Evolutionary conservation across 2,329 filamentous ascomycete genomes (phyloP).

Genomic region (Curvularia verruculosa): DNA sequence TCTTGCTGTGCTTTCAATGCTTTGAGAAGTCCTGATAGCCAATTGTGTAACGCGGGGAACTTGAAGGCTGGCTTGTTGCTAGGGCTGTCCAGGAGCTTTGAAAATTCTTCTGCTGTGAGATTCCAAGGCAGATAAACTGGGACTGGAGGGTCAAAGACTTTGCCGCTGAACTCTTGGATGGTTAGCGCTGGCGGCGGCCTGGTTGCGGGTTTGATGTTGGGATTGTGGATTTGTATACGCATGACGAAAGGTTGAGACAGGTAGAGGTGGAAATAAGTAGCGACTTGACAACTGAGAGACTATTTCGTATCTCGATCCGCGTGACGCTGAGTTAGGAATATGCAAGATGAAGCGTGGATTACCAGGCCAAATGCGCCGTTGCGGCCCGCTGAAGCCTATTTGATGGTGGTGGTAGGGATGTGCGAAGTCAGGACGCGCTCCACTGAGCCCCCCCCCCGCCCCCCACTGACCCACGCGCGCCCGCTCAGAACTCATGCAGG

Average conservation of each 20-base stretch:
- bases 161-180: constrained; percentile 9
- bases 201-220: not conserved
- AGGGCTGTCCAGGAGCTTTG: constrained; percentile 8
- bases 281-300: not conserved
- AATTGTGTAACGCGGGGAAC: constrained; percentile 62
- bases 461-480: constrained; percentile 24
- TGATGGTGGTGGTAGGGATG: not conserved
- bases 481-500: constrained; percentile 37
- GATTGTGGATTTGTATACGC: constrained; percentile 3
- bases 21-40: constrained; percentile 58
- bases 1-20: constrained; percentile 57
- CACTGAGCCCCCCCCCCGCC: too few relatives aligned
- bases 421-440: constrained; percentile 3
- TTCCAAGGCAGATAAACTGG: constrained; percentile 52
- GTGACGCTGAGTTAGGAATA: not conserved
- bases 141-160: constrained; percentile 39
- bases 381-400: not conserved
- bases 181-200: not conserved
- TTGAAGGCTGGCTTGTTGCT: constrained; percentile 26
- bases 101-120: constrained; percentile 47
- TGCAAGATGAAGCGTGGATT: not conserved
- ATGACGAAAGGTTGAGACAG: not conserved
- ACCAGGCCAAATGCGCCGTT: not conserved
- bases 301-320: not conserved
- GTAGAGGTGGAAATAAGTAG: not conserved